Base-by-base conservation (phyloP, 2,329 filamentous ascomycete species). In the Phyllosticta citribraziliensis region DNA sequence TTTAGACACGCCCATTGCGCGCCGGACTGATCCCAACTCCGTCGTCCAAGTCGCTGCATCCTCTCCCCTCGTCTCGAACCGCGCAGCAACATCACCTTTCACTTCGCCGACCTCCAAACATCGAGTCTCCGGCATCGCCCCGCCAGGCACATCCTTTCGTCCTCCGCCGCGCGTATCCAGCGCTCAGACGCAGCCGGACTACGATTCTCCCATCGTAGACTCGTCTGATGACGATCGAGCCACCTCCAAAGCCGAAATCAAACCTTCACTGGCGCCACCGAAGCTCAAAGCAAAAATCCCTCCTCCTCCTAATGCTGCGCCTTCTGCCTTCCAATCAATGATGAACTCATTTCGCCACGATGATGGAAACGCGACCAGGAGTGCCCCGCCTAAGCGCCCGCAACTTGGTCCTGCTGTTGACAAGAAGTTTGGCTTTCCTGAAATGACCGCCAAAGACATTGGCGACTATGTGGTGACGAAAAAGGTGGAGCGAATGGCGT, bases 31-130 rank as follows among this genome's bases (percentile, higher is more conserved):
- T 52, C 60, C 65, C 20, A 51, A 64, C 56, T 24, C 79, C 47
- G 70, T 81, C 57, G 78, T 97, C 61, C 92, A 96, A 72, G 92
- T 97, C 2, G 86, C 88, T 30, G 89, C 90, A n/a, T 97, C 92
- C 2, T 97, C 93, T 0, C 92, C 91, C 1, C 80, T 86, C n/a
- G 40, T 17, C 35, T 12, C 40, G 12, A 35, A 17, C 10, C 52
- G 25, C 27, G 3, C 55, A 40, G 14, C 50, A 35, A 22, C 50
- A 62, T 82, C 82, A 63, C 73, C 77, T n/a, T 71, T 75, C 14
- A 69, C 72, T 24, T 72, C 77, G 40, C 72, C 75, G n/a, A 72
- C 74, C 40, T 71, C 70, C 59, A 69, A 60, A 64, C 57, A 60
- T 62, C 66, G 67, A 63, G 50, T 12, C 11, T 3, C 57, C 64